These are phyloP conservation scores for Prunella vulgaris DNA, from an alignment of 257 asterid species.

Conservation along the genomic window DNA sequence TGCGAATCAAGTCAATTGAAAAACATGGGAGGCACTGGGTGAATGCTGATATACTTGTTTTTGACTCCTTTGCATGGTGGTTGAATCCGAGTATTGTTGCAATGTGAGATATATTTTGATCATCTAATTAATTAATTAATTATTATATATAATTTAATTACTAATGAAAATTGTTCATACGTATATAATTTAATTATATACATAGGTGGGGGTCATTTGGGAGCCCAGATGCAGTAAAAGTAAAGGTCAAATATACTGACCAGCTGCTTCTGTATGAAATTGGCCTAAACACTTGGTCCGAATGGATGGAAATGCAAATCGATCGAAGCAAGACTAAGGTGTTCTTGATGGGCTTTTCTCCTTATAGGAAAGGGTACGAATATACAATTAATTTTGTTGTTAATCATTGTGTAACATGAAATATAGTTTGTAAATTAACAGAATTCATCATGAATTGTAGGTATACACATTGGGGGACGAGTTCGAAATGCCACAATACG, in stretches of 20 bases:
- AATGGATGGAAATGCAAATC: conserved; percentile 46
- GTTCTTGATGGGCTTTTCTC: conserved; percentile 54
- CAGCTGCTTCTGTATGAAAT: conserved; percentile 38
- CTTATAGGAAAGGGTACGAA: conserved; percentile 42
- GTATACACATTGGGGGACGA: conserved; percentile 37
- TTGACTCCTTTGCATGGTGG: conserved; percentile 67
- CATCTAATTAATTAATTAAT: no score
- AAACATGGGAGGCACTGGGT: conserved; percentile 56
- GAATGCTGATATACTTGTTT: conserved; percentile 58
- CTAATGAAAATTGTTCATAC: not conserved
- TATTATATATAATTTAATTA: not conserved
- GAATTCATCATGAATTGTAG: conserved; percentile 19
- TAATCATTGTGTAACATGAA: not conserved
- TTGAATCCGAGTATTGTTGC: conserved; percentile 30
- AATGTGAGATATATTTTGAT: no score
- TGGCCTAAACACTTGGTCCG: conserved; percentile 52
- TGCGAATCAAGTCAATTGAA: conserved; percentile 39
- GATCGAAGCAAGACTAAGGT: conserved; percentile 40
- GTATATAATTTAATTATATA: not conserved
- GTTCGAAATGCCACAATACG: conserved; percentile 34
- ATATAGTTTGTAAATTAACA: not conserved
- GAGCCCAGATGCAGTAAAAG: conserved; percentile 29
- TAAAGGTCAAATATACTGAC: conserved; percentile 25
- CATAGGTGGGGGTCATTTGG: conserved; percentile 55
- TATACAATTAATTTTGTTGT: not conserved